Evolutionary conservation across 176 grass and related monocot species (phyloP), one percentile per base, ranked within the genome.

Genomic region (Metroxylon sagu): DNA sequence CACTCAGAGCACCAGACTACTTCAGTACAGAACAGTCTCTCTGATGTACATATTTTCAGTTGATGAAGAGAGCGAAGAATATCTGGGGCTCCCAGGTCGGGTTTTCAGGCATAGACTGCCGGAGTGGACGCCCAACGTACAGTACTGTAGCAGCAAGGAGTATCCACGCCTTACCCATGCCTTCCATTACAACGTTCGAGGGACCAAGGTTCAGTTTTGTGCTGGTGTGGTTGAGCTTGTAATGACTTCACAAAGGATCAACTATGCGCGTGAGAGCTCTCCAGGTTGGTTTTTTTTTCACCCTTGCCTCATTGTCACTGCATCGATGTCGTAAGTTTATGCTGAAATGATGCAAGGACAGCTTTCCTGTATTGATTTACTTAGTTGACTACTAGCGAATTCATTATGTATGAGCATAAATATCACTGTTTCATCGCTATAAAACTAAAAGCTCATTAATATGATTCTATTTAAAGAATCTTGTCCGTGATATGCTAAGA

Each of bases 141-240:
- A 72, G 18, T 72, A 72, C 16, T 72, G 62, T 35, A 72, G 58
- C 50, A 62, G 70, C 57, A 72, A 53, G n/a, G 70, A 72, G 70
- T 72, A 72, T 72, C 57, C 50, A 6, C 70, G 70, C 27, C 70
- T 72, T 53, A 43, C 52, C 57, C 50, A 72, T 72, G 70, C 70
- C 26, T 49, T 72, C 17, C 49, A 52, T 54, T 61, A 72, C 49
- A 62, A 72, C 62, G 58, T 72, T 17, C 69, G 25, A 25, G 58
- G 70, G 18, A 54, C 58, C 26, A 19, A 62, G 48, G 70, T 58
- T 31, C 70, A 62, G 4, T 62, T 49, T 30, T 72, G 70, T 51
- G 28, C 62, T 30, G 70, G 56, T 26, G 70, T 72, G 4, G 26
- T 72, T n/a, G 70, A 72, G 50, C 49, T 72, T 39, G 50, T 72